Percentiles rank a stretch among this genome's conserved stretches.
Evolutionary conservation across 2,329 filamentous ascomycete genomes (phyloP).

Genomic region (Ophiostoma novo-ulmi): DNA sequence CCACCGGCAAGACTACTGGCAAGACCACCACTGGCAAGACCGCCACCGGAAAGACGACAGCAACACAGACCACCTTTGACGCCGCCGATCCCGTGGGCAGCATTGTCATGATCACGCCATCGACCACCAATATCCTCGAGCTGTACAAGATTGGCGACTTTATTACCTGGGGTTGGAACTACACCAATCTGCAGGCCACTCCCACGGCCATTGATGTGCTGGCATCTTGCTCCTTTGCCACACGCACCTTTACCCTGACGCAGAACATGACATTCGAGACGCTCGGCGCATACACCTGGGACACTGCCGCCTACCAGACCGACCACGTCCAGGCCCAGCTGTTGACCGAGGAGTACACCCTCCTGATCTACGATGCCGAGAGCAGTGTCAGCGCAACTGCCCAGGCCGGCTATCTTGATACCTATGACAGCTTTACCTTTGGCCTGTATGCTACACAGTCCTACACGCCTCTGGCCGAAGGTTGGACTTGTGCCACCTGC

Average conservation of each 20-base stretch:
- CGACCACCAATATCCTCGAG: constrained; percentile 41
- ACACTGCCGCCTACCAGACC: constrained; percentile 49
- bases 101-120: constrained; percentile 51
- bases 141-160: constrained; percentile 58
- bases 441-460: constrained; percentile 52
- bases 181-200: constrained; percentile 53
- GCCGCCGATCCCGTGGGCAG: constrained; percentile 45
- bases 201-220: constrained; percentile 58
- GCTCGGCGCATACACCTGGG: constrained; percentile 52
- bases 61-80: constrained; percentile 41
- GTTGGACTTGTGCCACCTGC: constrained; percentile 55
- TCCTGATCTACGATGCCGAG: constrained; percentile 58
- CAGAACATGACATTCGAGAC: constrained; percentile 57
- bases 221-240: constrained; percentile 49
- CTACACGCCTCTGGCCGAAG: constrained; percentile 47
- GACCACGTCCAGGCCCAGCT: constrained; percentile 45
- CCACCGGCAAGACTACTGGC: constrained; percentile 26
- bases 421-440: constrained; percentile 47
- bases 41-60: constrained; percentile 25
- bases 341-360: constrained; percentile 52
- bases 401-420: constrained; percentile 51
- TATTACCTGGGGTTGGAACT: constrained; percentile 61
- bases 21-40: constrained; percentile 24
- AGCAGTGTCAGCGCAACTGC: constrained; percentile 46
- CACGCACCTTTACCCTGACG: constrained; percentile 56